phyloP scores from a whole-genome alignment of 139 green algal species.

The Axilococcus clingmanii region DNA sequence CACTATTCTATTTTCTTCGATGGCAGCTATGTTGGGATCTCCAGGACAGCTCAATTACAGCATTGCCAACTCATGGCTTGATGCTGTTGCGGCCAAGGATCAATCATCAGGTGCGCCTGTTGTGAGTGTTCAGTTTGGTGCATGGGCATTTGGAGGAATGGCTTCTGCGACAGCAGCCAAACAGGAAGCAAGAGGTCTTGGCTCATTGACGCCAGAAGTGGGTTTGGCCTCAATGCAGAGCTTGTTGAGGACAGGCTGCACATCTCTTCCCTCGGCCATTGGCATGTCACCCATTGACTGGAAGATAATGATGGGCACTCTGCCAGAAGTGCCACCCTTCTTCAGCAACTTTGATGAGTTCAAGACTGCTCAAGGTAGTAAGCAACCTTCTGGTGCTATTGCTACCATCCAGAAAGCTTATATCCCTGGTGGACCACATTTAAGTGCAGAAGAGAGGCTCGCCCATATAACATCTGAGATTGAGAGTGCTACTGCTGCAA shows the following conservation, averaged over 20 bases:
- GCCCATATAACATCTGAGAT: constrained; percentile 10
- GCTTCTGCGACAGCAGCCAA: constrained; percentile 15
- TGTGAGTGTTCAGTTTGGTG: constrained; percentile 55
- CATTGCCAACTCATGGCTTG: constrained; percentile 50
- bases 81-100: constrained; percentile 19
- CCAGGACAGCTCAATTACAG: constrained; percentile 57
- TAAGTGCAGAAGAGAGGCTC: neutral
- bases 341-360: constrained; percentile 1
- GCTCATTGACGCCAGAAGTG: constrained; percentile 9
- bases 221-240: constrained; percentile 15
- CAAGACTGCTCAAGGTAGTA: neutral
- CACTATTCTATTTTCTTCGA: constrained; percentile 39
- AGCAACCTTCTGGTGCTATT: neutral
- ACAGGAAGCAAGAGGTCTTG: constrained; percentile 22
- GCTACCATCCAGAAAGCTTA: neutral
- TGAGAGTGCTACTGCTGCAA: constrained; percentile 4
- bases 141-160: constrained; percentile 50
- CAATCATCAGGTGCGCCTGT: constrained; percentile 15
- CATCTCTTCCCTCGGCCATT: constrained; percentile 2
- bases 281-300: constrained; percentile 23
- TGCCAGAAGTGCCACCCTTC: constrained; percentile 3
- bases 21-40: constrained; percentile 53
- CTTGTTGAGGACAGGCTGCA: constrained; percentile 8
- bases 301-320: constrained; percentile 6
- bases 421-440: neutral